These are phyloP conservation scores for Yamadazyma songkhlaensis DNA, from an alignment of 1,139 yeast genomes.

Conservation along the genomic window DNA sequence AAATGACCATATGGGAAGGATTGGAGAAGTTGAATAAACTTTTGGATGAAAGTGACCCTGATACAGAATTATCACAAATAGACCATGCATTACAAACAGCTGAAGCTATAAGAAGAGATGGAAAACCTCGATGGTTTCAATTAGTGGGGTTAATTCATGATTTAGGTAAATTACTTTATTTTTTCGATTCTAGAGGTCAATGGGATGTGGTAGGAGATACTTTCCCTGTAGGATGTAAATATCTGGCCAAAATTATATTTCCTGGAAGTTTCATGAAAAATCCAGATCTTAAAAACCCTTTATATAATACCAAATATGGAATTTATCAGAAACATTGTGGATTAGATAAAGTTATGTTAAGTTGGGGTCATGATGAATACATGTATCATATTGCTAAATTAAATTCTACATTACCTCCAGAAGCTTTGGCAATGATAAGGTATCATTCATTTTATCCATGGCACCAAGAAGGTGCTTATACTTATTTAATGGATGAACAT, in stretches of 20 bases:
- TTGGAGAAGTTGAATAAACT: slow-evolving; percentile 58
- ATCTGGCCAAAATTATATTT: slow-evolving; percentile 57
- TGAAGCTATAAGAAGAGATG: slow-evolving; percentile 66
- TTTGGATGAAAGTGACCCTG: slow-evolving; percentile 73
- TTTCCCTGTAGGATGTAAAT: slow-evolving; percentile 71
- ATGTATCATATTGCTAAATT: slow-evolving; percentile 70
- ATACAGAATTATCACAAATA: slow-evolving; percentile 69
- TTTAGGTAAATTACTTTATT: slow-evolving; percentile 64
- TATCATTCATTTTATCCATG: slow-evolving; percentile 77
- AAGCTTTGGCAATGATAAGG: slow-evolving; percentile 71
- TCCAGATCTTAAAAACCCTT: slow-evolving; percentile 62
- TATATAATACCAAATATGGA: slow-evolving; percentile 65
- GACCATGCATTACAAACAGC: slow-evolving; percentile 79
- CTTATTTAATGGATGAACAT: slow-evolving; percentile 62
- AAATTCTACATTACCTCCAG: slow-evolving; percentile 61
- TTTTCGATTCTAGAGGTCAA: slow-evolving; percentile 70
- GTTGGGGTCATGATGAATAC: slow-evolving; percentile 82
- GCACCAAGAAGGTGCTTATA: slow-evolving; percentile 70
- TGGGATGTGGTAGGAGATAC: slow-evolving; percentile 88
- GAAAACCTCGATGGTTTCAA: slow-evolving; percentile 75
- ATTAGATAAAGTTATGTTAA: slow-evolving; percentile 65
- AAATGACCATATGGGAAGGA: slow-evolving; percentile 74
- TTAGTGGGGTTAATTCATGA: slow-evolving; percentile 72
- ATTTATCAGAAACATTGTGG: slow-evolving; percentile 67
- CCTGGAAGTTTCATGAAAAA: slow-evolving; percentile 58